Conservation (phyloP, 805 yeast genomes). For the Metschnikowia peoriensis region DNA sequence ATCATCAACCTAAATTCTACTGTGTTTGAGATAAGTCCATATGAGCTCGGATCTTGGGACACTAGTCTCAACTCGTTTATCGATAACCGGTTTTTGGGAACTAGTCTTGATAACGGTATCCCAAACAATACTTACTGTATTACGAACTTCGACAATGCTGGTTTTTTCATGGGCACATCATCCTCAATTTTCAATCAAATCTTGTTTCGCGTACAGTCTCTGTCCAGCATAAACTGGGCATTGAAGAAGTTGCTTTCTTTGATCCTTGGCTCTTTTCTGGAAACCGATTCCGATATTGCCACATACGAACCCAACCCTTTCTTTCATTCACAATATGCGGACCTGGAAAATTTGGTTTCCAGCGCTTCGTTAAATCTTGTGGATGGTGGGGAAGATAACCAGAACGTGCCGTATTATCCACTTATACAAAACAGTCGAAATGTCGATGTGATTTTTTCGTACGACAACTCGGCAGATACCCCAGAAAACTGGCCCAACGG, state of each 20-base stretch:
- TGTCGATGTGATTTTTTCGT: slow-evolving; percentile 64
- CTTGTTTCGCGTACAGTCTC: slow-evolving; percentile 53
- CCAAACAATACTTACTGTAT: slow-evolving; percentile 21
- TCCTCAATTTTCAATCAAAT: slow-evolving; percentile 75
- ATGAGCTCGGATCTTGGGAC: slow-evolving; percentile 45
- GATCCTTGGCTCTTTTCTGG: slow-evolving; percentile 35
- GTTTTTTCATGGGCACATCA: slow-evolving; percentile 80
- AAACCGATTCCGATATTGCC: slow-evolving; percentile 65
- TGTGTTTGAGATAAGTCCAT: slow-evolving; percentile 39
- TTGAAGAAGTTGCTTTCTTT: slow-evolving; percentile 22
- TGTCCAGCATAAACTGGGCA: slow-evolving; percentile 14
- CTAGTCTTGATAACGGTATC: slow-evolving; percentile 23
- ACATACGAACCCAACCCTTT: slow-evolving; percentile 71
- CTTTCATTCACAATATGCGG: slow-evolving; percentile 38
- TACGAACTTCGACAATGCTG: slow-evolving; percentile 46
- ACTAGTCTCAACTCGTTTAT: slow-evolving; percentile 33
- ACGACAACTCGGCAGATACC: slow-evolving; percentile 67
- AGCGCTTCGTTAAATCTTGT: slow-evolving; percentile 52
- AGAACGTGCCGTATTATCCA: slow-evolving; percentile 68
- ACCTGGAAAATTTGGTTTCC: slow-evolving; percentile 30
- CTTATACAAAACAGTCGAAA: slow-evolving; percentile 59
- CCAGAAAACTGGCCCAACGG: slow-evolving; percentile 65
- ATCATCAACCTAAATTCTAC: slow-evolving; percentile 68
- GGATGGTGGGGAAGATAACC: slow-evolving; percentile 80
- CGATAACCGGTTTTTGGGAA: slow-evolving; percentile 31